Evolutionary conservation across 257 asterid genomes (phyloP), one percentile per base, ranked within the genome.

Genomic region (Plantago ovata): DNA sequence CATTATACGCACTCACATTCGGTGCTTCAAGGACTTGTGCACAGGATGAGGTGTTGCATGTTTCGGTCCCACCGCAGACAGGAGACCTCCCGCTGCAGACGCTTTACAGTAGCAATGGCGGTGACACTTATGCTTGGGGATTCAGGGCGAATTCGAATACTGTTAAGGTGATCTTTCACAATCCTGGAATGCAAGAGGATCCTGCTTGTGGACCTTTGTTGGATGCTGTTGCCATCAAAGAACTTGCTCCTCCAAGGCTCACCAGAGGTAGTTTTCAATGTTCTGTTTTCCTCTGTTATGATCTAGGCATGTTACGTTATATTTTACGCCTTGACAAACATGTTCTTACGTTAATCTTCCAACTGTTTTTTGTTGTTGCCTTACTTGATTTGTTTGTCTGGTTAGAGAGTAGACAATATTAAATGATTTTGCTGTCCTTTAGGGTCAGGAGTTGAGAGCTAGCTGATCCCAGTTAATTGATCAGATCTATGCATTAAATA

Each of bases 21-120:
- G 83, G 82, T 24, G 96, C 98, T 7, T 85, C 96, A 3, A 83
- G 95, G 62, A 88, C 95, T 1, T 92, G 98, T 63, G 95, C 96
- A 0, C 98, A 88, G 66, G 79, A 83, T 1, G 98, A 92, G 79
- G 85, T 79, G 40, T 64, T 92, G 62, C 70, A 95, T 53, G 74
- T 92, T 7, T 78, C 89, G 0, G 96, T 92, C 24, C 83, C 83
- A 19, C 62, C 80, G 11, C 90, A 79, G 40, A 38, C 83, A 5
- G 95, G 96, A 38, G 95, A 85, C 60, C 82, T 92, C 39, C 96
- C 94, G 9, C 13, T 92, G 77, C 95, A 82, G 69, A 85, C 95
- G 12, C 75, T 91, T 21, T 91, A 91, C 48, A 79, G 87, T 45
- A 87, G 93, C 75, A 55, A 68, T 41, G 95, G 96, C 3, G 89